phyloP scores from a whole-genome alignment of 352 stramenopile genomes.

The Labyrinthula sp. region DNA sequence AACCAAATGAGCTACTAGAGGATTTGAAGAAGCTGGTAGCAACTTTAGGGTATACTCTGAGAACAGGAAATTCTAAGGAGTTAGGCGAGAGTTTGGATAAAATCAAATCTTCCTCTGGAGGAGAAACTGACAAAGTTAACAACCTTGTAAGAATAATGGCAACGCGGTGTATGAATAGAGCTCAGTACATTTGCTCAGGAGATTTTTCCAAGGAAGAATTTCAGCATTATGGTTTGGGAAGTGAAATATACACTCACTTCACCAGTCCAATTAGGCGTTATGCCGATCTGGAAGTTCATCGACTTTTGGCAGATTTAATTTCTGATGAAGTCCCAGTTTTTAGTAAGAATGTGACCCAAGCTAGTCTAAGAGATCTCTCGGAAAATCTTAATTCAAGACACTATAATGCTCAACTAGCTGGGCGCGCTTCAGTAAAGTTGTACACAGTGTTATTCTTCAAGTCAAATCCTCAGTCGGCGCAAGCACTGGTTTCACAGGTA shows the following conservation, averaged over 20 bases:
- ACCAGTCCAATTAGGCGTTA: constrained; percentile 95
- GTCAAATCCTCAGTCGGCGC: constrained; percentile 49
- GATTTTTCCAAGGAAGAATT: constrained; percentile 80
- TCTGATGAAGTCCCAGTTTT: constrained; percentile 63
- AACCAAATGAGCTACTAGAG: constrained; percentile 54
- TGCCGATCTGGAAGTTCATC: constrained; percentile 92
- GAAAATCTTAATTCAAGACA: constrained; percentile 91
- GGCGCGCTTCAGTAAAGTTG: constrained; percentile 76
- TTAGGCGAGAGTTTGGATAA: constrained; percentile 54
- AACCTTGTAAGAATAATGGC: constrained; percentile 86
- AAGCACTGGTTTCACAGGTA: constrained; percentile 81
- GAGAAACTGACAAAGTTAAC: constrained; percentile 69
- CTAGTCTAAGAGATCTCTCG: constrained; percentile 73
- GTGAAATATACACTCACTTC: constrained; percentile 97
- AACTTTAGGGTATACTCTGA: constrained; percentile 52
- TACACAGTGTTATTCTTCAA: constrained; percentile 94
- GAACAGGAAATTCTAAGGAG: constrained; percentile 50
- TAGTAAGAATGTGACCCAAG: constrained; percentile 66
- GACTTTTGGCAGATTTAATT: constrained; percentile 81
- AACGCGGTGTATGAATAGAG: constrained; percentile 91
- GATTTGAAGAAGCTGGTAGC: constrained; percentile 52
- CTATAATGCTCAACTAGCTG: constrained; percentile 78
- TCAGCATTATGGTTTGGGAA: constrained; percentile 92
- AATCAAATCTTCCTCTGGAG: constrained; percentile 33
- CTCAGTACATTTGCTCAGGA: constrained; percentile 90